Evolutionary conservation across 345 rosid genomes (phyloP), one percentile per base, ranked within the genome.

Genomic region (Aquilaria malaccensis): DNA sequence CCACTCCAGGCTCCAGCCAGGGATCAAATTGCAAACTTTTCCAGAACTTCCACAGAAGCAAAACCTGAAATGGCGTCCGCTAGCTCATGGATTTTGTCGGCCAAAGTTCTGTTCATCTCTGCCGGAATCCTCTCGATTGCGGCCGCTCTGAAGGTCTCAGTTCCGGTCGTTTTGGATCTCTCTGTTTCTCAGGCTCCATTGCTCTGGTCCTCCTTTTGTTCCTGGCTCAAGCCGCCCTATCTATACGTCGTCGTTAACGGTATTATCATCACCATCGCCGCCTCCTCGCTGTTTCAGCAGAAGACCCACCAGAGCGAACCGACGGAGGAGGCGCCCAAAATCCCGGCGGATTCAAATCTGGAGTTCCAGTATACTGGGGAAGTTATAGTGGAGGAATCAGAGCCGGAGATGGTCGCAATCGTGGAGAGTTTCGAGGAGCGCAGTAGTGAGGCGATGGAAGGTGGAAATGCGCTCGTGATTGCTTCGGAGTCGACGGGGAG

Each of bases 171-270:
- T 11, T 6, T 70, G 3, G 76, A 75, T 29, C 55, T 83, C 67
- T 73, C 80, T 3, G 45, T 61, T 2, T 59, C 80, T 6, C 72
- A 63, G 30, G 68, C 77, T 60, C 85, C 86, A 2, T 50, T 52
- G 3, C 2, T 79, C 2, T 78, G 80, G 83, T 63, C 67, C 64
- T 83, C 81, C 0, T 30, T 83, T 7, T 15, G 65, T 30, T 62
- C 83, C 2, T 87, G 84, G 90, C 79, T 80, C 37, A 77, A 62
- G 59, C 97, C 92, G 4, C 88, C 83, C 14, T 83, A 77, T 69
- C 75, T 79, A 9, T 85, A 77, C 59, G 33, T 82, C 55, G 7
- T 77, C 58, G 56, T 76, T 65, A 85, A 87, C 58, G 70, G 60
- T 55, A 85, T 89, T 58, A 85, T 87, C 77, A 72, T 81, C 61